Conservation (phyloP, 192 early-diverging fungal species). For the Coemansia sp. region DNA sequence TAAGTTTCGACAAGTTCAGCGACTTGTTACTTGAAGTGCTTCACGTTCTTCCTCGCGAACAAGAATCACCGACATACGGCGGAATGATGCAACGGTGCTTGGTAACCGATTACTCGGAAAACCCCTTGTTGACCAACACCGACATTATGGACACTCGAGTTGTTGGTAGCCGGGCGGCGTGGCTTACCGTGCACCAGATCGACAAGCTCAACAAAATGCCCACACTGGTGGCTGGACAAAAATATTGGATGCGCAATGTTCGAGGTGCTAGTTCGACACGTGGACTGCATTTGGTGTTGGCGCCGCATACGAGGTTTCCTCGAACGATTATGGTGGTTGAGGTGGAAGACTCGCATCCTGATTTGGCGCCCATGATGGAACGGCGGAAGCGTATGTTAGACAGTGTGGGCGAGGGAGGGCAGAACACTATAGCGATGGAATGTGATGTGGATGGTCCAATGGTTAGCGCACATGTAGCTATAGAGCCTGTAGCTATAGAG, state of each 20-base stretch:
- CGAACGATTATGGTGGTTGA: slow-evolving; percentile 13
- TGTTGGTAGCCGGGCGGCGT: background rate
- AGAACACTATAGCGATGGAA: background rate
- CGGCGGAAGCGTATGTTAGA: slow-evolving; percentile 4
- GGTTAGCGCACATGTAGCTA: no score
- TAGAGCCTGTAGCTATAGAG: no score
- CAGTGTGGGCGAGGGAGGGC: background rate
- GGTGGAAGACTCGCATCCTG: slow-evolving; percentile 8
- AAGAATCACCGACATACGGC: background rate
- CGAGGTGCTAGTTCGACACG: background rate
- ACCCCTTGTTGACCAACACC: background rate
- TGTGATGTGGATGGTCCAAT: background rate
- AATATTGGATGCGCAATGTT: slow-evolving; percentile 20
- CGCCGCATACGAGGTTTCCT: slow-evolving; percentile 1
- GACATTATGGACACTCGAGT: background rate
- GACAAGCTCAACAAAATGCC: slow-evolving; percentile 20
- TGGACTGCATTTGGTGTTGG: slow-evolving; percentile 5
- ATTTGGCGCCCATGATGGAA: background rate
- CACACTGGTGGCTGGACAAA: background rate
- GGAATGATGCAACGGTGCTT: slow-evolving; percentile 8
- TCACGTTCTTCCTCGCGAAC: slow-evolving; percentile 1
- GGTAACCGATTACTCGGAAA: slow-evolving; percentile 27
- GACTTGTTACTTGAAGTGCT: slow-evolving; percentile 23
- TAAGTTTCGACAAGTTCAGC: slow-evolving; percentile 2
- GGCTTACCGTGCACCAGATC: slow-evolving; percentile 15